A percentile compares a stretch with the other conserved stretches of the same genome.
These are phyloP conservation scores for Bipolaris bicolor DNA, from an alignment of 2,329 filamentous ascomycete genomes.

Conservation along the genomic window DNA sequence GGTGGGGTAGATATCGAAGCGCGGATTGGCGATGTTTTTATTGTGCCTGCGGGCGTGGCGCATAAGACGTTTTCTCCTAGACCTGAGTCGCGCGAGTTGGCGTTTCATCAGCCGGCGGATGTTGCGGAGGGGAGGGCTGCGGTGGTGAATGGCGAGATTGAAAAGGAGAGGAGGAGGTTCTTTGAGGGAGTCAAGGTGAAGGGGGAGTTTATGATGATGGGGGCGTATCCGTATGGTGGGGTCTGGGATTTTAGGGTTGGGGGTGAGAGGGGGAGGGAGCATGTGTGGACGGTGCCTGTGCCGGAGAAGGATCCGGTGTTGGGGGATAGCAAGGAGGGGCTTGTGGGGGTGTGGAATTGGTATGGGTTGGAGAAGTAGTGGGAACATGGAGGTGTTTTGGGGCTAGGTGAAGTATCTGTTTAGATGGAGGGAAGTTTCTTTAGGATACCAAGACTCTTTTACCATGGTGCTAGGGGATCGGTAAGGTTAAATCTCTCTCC, in stretches of 20 bases:
- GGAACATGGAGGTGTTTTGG: too few relatives aligned
- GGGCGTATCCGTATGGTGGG: constrained; percentile 59
- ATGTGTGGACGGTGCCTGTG: constrained; percentile 55
- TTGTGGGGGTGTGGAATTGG: constrained; percentile 33
- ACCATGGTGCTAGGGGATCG: too few relatives aligned
- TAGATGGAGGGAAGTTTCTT: too few relatives aligned
- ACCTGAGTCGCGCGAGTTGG: constrained; percentile 47
- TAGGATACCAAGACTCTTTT: too few relatives aligned
- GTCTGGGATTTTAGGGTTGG: constrained; percentile 60
- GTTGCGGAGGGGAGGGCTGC: constrained; percentile 21
- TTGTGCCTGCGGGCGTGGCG: constrained; percentile 62
- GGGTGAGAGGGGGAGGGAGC: constrained; percentile 52
- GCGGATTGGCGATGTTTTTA: constrained; percentile 62
- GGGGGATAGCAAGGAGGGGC: constrained; percentile 47
- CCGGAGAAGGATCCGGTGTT: constrained; percentile 58
- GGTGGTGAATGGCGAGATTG: constrained; percentile 29
- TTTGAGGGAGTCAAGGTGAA: constrained; percentile 47
- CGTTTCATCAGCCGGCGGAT: constrained; percentile 55
- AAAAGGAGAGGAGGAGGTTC: constrained; percentile 43
- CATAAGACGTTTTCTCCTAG: constrained; percentile 60
- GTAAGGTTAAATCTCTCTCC: too few relatives aligned
- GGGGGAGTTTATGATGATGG: constrained; percentile 62
- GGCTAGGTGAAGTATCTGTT: too few relatives aligned
- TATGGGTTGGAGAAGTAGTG: too few relatives aligned
- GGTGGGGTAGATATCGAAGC: constrained; percentile 59